phyloP scores from a whole-genome alignment of 164 flowering plant genomes.

The Magnolia changhungtana region DNA sequence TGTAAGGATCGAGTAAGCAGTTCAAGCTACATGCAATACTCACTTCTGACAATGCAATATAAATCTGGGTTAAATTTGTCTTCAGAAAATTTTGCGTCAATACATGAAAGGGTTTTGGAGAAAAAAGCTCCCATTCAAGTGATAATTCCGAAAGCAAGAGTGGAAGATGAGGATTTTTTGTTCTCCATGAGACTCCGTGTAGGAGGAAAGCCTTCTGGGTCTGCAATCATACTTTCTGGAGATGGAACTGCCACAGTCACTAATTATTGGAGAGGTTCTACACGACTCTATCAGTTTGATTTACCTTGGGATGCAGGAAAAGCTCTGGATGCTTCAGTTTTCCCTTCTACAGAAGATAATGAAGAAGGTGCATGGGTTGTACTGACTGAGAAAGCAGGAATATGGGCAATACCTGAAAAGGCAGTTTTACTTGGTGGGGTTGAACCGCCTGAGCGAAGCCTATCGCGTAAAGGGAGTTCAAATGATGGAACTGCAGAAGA shows the following conservation, averaged over 20 bases:
- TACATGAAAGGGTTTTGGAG: constrained; percentile 54
- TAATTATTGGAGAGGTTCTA: constrained; percentile 57
- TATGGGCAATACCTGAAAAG: constrained; percentile 96
- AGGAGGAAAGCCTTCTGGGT: constrained; percentile 96
- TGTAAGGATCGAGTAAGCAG: constrained; percentile 79
- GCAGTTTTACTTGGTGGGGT: constrained; percentile 90
- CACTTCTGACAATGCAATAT: constrained; percentile 79
- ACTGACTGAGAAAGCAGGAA: constrained; percentile 89
- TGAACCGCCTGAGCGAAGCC: constrained; percentile 89
- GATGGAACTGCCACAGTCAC: constrained; percentile 96
- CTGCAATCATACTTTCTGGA: constrained; percentile 75
- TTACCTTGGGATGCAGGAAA: constrained; percentile 93
- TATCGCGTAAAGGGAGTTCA: constrained; percentile 89
- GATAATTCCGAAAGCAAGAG: constrained; percentile 90
- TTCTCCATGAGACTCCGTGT: constrained; percentile 80
- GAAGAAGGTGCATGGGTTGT: constrained; percentile 92
- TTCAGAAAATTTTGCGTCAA: constrained; percentile 20
- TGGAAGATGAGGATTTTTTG: constrained; percentile 76
- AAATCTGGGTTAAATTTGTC: constrained; percentile 42
- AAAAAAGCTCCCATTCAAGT: constrained; percentile 81
- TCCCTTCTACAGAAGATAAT: constrained; percentile 62
- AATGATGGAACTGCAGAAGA: constrained; percentile 68
- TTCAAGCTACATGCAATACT: constrained; percentile 88
- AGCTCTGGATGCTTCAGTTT: constrained; percentile 89
- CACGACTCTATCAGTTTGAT: constrained; percentile 82